Base-by-base conservation (phyloP, 2,329 filamentous ascomycete genomes). In the Claviceps pazoutovae region DNA sequence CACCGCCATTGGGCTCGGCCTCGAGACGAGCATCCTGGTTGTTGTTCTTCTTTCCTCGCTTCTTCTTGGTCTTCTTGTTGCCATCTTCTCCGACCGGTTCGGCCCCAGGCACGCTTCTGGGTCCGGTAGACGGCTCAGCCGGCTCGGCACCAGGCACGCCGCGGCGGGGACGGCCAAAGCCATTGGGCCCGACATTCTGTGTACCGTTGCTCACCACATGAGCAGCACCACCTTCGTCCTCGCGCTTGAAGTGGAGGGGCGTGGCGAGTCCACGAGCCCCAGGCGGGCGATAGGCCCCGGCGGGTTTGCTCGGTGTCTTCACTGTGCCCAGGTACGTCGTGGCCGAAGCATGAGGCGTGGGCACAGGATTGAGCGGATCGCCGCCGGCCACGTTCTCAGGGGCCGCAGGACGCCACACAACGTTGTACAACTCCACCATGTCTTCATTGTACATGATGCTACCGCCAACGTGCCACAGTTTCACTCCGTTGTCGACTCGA, bases 21-120 rank as follows among this genome's bases (percentile, higher is more conserved):
- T 69, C 66, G 14, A 59, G 57, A 49, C 82, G 83, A 48, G 79
- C 80, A 17, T 88, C 86, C 46, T 93, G 89, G 65, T 90, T 93
- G 49, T 90, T 93, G 49, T 80, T 79, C 71, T 96, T 97, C 76
- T 94, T 96, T 58, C 75, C 79, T 57, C 93, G 81, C 79, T 97
- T 97, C 80, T 97, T 97, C 80, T 97, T 97, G 72, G 96, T 96
- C 78, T 96, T 96, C 60, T 64, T 67, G 88, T 73, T 51, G 85
- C 81, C 86, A 55, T 88, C 85, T 65, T 77, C 83, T 71, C 69
- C 83, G 67, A 56, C 77, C 38, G 78, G 73, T 54, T 76, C 79
- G 14, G 84, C 80, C 5, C 78, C 77, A 26, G 83, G 80, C 46
- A 86, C 75, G 56, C 78, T 79, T 46, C 83, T 80, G 50, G 85